Evolutionary conservation across 1,139 yeast species (phyloP).

Genomic region (Arxiozyma slooffiae): DNA sequence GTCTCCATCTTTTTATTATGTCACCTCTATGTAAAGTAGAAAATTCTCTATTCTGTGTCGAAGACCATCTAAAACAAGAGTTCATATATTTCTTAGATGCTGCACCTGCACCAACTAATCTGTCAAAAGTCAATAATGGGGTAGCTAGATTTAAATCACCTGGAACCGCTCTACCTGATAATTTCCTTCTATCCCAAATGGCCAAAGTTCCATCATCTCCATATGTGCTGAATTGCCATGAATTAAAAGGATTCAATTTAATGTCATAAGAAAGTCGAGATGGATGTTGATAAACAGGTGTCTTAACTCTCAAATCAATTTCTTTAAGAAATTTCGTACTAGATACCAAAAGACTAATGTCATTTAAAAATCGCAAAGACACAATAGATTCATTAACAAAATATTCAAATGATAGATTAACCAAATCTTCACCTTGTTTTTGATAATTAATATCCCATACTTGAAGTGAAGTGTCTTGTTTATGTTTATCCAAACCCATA

Average conservation of each 20-base stretch:
- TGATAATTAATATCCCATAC: conserved; percentile 72
- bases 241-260: conserved; percentile 56
- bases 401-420: conserved; percentile 50
- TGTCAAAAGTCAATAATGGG: conserved; percentile 59
- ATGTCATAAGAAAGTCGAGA: conserved; percentile 66
- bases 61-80: conserved; percentile 64
- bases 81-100: conserved; percentile 49
- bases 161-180: conserved; percentile 30
- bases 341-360: conserved; percentile 57
- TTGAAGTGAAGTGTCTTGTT: conserved; percentile 69
- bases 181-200: conserved; percentile 76
- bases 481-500: conserved; percentile 69
- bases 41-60: conserved; percentile 61
- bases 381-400: conserved; percentile 68
- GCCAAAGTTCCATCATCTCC: conserved; percentile 81
- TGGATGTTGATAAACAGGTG: conserved; percentile 64
- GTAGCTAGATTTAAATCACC: conserved; percentile 28
- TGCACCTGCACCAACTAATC: conserved; percentile 49
- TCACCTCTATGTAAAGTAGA: conserved; percentile 75
- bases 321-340: conserved; percentile 71
- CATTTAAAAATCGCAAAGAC: conserved; percentile 59
- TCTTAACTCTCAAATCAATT: conserved; percentile 62
- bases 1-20: conserved; percentile 70
- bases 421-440: conserved; percentile 32
- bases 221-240: conserved; percentile 58